phyloP scores from a whole-genome alignment of 345 rosid species.

The Arabidopsis suecica region DNA sequence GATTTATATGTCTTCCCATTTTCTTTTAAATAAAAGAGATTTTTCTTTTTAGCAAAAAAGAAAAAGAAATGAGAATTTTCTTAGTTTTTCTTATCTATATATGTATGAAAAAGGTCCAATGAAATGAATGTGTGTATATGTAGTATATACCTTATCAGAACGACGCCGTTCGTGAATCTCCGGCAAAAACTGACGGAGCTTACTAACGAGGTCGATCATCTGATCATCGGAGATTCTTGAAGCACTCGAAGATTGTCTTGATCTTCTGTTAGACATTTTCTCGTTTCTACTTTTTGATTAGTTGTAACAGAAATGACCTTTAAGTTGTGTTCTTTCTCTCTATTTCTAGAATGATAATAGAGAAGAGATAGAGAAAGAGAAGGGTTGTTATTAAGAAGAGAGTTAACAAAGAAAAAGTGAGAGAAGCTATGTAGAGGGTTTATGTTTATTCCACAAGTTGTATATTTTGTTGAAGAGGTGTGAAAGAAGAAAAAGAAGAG shows the following conservation, averaged over 20 bases:
- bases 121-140: background rate
- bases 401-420: background rate
- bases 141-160: constrained; percentile 63
- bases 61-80: no score
- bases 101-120: background rate
- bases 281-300: constrained; percentile 14
- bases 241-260: constrained; percentile 61
- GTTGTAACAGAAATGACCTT: constrained; percentile 13
- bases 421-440: background rate
- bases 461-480: constrained; percentile 3
- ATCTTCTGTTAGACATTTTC: constrained; percentile 80
- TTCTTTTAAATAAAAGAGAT: background rate
- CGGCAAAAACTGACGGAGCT: constrained; percentile 83
- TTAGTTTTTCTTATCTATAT: background rate
- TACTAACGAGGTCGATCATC: constrained; percentile 73
- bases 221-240: constrained; percentile 76
- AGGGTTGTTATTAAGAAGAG: background rate
- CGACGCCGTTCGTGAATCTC: constrained; percentile 72
- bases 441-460: background rate
- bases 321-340: constrained; percentile 1
- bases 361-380: background rate
- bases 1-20: background rate
- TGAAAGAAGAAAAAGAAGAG: constrained; percentile 8
- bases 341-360: background rate
- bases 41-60: background rate